These are phyloP conservation scores for Microsporum ferrugineum DNA, from an alignment of 2,329 filamentous ascomycete genomes.

Conservation along the genomic window DNA sequence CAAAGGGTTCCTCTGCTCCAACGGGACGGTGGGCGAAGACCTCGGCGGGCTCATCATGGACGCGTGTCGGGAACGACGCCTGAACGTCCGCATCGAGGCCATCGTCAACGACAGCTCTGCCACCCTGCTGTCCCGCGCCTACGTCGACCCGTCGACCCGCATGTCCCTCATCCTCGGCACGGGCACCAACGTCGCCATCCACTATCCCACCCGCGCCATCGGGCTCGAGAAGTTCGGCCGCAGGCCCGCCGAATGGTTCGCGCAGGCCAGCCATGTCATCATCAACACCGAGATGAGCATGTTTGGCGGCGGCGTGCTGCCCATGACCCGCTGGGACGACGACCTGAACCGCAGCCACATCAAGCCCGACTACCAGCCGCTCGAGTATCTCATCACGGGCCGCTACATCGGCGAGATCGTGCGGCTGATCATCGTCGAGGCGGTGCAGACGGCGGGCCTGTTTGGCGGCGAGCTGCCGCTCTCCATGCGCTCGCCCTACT, in stretches of 20 bases:
- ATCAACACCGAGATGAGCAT: constrained; percentile 57
- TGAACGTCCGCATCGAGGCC: constrained; percentile 50
- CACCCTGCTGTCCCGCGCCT: constrained; percentile 50
- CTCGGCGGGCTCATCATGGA: constrained; percentile 48
- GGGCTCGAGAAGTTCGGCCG: constrained; percentile 45
- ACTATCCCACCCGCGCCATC: constrained; percentile 46
- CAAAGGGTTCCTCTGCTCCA: constrained; percentile 52
- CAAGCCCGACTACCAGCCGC: constrained; percentile 52
- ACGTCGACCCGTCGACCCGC: constrained; percentile 48
- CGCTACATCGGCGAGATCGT: constrained; percentile 54
- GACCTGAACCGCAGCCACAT: constrained; percentile 46
- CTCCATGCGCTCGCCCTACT: constrained; percentile 46
- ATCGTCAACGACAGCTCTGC: constrained; percentile 55
- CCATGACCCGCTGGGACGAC: constrained; percentile 52
- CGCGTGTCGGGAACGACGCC: constrained; percentile 43
- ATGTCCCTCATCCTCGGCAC: constrained; percentile 55
- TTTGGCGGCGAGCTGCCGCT: constrained; percentile 48
- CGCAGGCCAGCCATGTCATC: constrained; percentile 48
- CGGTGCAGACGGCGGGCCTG: constrained; percentile 43
- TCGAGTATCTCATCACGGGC: constrained; percentile 54
- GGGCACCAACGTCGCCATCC: constrained; percentile 53
- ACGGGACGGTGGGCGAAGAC: constrained; percentile 49
- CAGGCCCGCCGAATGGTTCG: constrained; percentile 45
- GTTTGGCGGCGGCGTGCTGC: constrained; percentile 50
- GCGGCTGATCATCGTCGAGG: constrained; percentile 49